These are phyloP conservation scores for Yarrowia sp. DNA, from an alignment of 805 yeast species.

Conservation along the genomic window DNA sequence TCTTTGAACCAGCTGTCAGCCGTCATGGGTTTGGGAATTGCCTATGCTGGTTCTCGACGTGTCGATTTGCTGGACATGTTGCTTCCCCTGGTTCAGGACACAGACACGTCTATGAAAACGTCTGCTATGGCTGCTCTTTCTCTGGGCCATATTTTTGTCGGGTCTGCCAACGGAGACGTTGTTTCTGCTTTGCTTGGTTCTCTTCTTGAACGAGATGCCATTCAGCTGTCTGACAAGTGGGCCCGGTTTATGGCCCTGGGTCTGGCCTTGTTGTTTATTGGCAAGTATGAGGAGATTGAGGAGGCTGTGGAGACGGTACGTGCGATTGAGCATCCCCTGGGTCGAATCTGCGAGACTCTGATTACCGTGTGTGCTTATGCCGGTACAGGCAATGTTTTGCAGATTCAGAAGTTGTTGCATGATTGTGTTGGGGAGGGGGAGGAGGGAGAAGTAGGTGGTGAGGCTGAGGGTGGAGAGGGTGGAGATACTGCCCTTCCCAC, in stretches of 20 bases:
- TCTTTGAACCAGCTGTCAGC: constrained; percentile 60
- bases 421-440: constrained; percentile 61
- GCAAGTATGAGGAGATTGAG: constrained; percentile 92
- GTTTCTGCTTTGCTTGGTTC: constrained; percentile 90
- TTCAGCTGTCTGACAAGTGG: constrained; percentile 81
- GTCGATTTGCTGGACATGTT: constrained; percentile 75
- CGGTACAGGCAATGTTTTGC: constrained; percentile 95
- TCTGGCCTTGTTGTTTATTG: constrained; percentile 85
- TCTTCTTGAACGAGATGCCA: constrained; percentile 74
- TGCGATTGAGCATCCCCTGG: constrained; percentile 93
- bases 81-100: constrained; percentile 77
- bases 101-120: constrained; percentile 68
- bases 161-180: constrained; percentile 91
- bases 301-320: constrained; percentile 82
- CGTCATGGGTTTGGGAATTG: constrained; percentile 85
- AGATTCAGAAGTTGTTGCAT: constrained; percentile 85
- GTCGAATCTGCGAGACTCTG: constrained; percentile 81
- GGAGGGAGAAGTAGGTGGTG: constrained; percentile 41
- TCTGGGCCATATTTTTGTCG: constrained; percentile 90
- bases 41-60: constrained; percentile 91
- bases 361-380: constrained; percentile 93
- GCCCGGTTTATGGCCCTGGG: constrained; percentile 88
- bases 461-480: constrained; percentile 43
- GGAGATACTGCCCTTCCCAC: constrained; percentile 45
- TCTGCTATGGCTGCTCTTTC: constrained; percentile 86